phyloP scores from a whole-genome alignment of 495 filamentous ascomycete genomes.

The Tuber brumale region DNA sequence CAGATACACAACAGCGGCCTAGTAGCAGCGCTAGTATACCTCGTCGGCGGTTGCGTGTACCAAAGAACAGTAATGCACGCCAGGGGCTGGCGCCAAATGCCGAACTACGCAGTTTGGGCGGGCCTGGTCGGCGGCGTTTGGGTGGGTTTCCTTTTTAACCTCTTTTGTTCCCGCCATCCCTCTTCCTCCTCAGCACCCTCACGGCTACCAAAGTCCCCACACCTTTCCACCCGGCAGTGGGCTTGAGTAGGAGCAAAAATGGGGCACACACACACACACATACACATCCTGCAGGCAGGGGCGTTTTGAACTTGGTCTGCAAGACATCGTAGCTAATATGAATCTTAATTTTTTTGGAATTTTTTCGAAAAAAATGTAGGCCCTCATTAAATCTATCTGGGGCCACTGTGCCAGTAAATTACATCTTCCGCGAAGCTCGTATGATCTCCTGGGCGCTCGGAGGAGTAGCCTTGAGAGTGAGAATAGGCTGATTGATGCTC shows the following conservation, averaged over 20 bases:
- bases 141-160: constrained; percentile 52
- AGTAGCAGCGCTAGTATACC: constrained; percentile 70
- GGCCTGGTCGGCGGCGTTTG: constrained; percentile 74
- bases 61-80: constrained; percentile 92
- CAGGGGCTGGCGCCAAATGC: constrained; percentile 88
- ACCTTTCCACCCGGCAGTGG: not conserved
- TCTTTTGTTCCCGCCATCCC: constrained; percentile 19
- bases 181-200: not conserved
- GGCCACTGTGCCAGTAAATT: not conserved
- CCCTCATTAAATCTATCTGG: not conserved
- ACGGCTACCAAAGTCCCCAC: not conserved
- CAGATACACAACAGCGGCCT: constrained; percentile 16
- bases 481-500: constrained; percentile 88
- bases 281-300: not conserved
- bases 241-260: not conserved
- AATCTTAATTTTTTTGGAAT: not conserved
- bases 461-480: constrained; percentile 65
- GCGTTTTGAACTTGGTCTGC: not conserved
- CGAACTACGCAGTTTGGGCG: constrained; percentile 89
- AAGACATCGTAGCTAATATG: not conserved
- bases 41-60: constrained; percentile 89
- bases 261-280: not conserved
- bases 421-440: not conserved
- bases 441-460: constrained; percentile 11
- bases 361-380: not conserved